Conservation (phyloP, 306 rosid genomes). For the Clitoria ternatea region DNA sequence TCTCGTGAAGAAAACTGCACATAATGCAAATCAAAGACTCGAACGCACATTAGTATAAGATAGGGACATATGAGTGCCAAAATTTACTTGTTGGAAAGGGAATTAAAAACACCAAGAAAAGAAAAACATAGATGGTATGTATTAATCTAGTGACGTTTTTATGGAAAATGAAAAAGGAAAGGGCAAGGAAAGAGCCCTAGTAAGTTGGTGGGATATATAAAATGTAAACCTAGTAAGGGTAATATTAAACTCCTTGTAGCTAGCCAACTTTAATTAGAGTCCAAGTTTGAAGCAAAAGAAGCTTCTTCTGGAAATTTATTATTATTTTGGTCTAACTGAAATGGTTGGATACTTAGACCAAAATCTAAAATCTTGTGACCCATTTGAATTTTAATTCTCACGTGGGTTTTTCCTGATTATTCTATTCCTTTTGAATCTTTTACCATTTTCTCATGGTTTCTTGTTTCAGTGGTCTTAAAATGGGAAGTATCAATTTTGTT, state of each 20-base stretch:
- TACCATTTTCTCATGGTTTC: slow-evolving; percentile 2
- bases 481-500: background rate
- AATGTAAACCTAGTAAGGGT: background rate
- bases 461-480: background rate
- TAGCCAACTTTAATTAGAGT: slow-evolving; percentile 9
- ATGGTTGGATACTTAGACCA: slow-evolving; percentile 20
- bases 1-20: background rate
- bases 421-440: background rate
- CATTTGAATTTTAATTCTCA: slow-evolving; percentile 11
- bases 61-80: background rate
- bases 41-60: background rate
- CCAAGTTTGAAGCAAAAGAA: slow-evolving; percentile 37
- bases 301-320: background rate
- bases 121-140: background rate
- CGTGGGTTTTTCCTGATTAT: slow-evolving; percentile 11
- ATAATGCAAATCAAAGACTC: background rate
- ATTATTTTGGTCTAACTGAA: slow-evolving; percentile 9
- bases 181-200: slow-evolving; percentile 3
- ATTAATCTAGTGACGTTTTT: no score
- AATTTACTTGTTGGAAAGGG: background rate
- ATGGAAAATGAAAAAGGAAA: slow-evolving; percentile 6
- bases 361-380: slow-evolving; percentile 17
- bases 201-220: slow-evolving; percentile 16
- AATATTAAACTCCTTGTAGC: background rate
- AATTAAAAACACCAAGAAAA: background rate